Percentiles rank a stretch among this genome's conserved stretches.
These are phyloP conservation scores for Choiromyces venosus DNA, from an alignment of 495 filamentous ascomycete genomes.

Conservation along the genomic window DNA sequence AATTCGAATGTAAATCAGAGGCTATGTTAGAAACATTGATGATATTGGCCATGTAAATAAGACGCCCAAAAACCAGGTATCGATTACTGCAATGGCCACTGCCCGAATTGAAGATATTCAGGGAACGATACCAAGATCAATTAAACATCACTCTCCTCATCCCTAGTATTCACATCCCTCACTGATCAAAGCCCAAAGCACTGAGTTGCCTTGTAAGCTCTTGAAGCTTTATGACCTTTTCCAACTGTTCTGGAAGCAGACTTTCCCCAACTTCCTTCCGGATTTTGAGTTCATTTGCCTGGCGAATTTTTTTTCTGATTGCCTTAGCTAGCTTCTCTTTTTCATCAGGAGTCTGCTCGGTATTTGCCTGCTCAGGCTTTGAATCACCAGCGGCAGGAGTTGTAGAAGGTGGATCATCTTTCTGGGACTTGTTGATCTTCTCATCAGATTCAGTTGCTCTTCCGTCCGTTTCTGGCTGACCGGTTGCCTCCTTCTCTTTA, in stretches of 20 bases:
- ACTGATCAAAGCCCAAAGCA: conserved; percentile 69
- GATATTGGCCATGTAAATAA: not conserved
- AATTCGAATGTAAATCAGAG: not conserved
- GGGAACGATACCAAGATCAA: not conserved
- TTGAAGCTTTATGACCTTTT: conserved; percentile 94
- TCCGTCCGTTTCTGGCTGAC: conserved; percentile 41
- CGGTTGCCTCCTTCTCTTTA: conserved; percentile 50
- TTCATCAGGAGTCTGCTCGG: conserved; percentile 63
- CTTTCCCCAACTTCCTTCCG: conserved; percentile 83
- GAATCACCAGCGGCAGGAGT: conserved; percentile 21
- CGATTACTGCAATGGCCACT: not conserved
- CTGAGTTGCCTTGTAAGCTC: conserved; percentile 88
- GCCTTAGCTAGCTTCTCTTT: conserved; percentile 88
- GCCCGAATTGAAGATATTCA: not conserved
- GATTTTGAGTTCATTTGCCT: conserved; percentile 80
- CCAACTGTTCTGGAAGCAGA: conserved; percentile 88
- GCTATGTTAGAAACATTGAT: not conserved
- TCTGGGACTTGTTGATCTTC: conserved; percentile 39
- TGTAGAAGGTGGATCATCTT: conserved; percentile 20
- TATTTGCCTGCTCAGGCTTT: conserved; percentile 24
- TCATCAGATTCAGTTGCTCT: conserved; percentile 20
- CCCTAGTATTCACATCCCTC: conserved; percentile 6
- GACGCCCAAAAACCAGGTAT: not conserved
- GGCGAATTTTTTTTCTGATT: conserved; percentile 91
- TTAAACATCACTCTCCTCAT: not conserved